phyloP scores from a whole-genome alignment of 2,329 filamentous ascomycete species.

The Aaosphaeria pasadenensis region DNA sequence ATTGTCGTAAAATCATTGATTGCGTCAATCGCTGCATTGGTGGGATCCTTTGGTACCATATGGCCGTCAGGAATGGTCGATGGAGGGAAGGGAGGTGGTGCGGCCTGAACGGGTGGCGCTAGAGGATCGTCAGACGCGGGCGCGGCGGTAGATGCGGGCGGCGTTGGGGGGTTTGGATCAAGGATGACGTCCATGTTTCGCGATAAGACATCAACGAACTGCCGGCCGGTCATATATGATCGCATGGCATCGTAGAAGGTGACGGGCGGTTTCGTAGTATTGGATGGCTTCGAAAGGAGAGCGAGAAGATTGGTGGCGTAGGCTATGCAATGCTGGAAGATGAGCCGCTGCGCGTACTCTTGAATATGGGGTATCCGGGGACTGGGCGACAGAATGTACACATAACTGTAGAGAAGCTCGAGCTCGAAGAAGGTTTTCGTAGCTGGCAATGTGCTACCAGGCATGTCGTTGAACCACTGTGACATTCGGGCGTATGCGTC shows the following conservation, averaged over 20 bases:
- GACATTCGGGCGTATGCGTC: slow-evolving; percentile 72
- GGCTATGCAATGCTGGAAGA: slow-evolving; percentile 83
- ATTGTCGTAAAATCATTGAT: slow-evolving; percentile 48
- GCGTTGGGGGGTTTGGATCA: slow-evolving; percentile 40
- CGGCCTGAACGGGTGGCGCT: slow-evolving; percentile 23
- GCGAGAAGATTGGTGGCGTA: slow-evolving; percentile 74
- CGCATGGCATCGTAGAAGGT: slow-evolving; percentile 87
- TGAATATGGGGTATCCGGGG: slow-evolving; percentile 69
- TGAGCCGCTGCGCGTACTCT: slow-evolving; percentile 72
- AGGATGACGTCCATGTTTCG: slow-evolving; percentile 50
- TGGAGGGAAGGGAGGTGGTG: slow-evolving; percentile 32
- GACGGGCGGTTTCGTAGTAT: slow-evolving; percentile 63
- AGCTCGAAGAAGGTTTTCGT: slow-evolving; percentile 79
- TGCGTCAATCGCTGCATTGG: slow-evolving; percentile 42
- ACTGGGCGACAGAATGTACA: slow-evolving; percentile 83
- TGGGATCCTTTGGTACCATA: slow-evolving; percentile 27
- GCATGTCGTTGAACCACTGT: slow-evolving; percentile 77
- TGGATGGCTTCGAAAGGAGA: slow-evolving; percentile 54
- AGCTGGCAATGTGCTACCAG: slow-evolving; percentile 59
- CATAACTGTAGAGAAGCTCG: slow-evolving; percentile 85
- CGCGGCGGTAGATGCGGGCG: slow-evolving; percentile 32
- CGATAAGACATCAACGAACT: slow-evolving; percentile 56
- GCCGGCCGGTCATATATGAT: slow-evolving; percentile 66
- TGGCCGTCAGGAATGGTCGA: slow-evolving; percentile 18
- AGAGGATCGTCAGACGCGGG: slow-evolving; percentile 35